phyloP scores from a whole-genome alignment of 495 filamentous ascomycete genomes.

The Aspergillus steynii region DNA sequence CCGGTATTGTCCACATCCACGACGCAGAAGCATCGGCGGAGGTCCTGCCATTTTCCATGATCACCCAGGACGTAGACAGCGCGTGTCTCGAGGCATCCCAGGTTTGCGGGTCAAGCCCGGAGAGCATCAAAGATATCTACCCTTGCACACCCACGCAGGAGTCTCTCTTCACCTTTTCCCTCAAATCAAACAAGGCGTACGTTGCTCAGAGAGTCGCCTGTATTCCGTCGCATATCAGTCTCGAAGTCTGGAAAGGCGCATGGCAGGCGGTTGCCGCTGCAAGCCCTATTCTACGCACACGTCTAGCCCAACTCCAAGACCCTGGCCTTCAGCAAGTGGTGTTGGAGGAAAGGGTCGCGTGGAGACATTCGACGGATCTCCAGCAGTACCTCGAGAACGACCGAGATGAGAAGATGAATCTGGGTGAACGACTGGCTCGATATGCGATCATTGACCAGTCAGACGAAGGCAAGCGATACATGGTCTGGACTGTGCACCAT shows the following conservation, averaged over 20 bases:
- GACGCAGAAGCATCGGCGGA: conserved; percentile 18
- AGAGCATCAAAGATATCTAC: conserved; percentile 51
- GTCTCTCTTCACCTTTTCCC: conserved; percentile 60
- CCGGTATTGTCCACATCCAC: conserved; percentile 20
- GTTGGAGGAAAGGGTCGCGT: conserved; percentile 44
- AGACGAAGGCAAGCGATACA: conserved; percentile 37
- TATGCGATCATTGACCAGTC: conserved; percentile 51
- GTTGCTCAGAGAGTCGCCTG: conserved; percentile 53
- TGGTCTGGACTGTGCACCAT: conserved; percentile 67
- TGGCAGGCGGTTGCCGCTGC: conserved; percentile 48
- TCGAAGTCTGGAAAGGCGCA: conserved; percentile 46
- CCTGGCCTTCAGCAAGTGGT: conserved; percentile 61
- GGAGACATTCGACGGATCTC: conserved; percentile 42
- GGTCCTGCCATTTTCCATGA: conserved; percentile 34
- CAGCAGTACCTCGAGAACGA: conserved; percentile 52
- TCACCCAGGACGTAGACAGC: conserved; percentile 30
- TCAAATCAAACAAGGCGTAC: conserved; percentile 57
- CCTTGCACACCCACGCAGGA: conserved; percentile 67
- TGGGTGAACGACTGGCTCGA: conserved; percentile 54
- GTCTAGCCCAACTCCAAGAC: conserved; percentile 55
- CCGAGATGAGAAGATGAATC: conserved; percentile 47
- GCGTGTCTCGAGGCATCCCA: conserved; percentile 30
- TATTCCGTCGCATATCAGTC: conserved; percentile 36
- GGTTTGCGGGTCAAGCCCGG: conserved; percentile 29
- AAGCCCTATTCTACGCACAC: conserved; percentile 58